A percentile compares a stretch with the other conserved stretches of the same genome.
Conservation (phyloP, 2,329 filamentous ascomycete genomes). For the Talaromyces sp. region DNA sequence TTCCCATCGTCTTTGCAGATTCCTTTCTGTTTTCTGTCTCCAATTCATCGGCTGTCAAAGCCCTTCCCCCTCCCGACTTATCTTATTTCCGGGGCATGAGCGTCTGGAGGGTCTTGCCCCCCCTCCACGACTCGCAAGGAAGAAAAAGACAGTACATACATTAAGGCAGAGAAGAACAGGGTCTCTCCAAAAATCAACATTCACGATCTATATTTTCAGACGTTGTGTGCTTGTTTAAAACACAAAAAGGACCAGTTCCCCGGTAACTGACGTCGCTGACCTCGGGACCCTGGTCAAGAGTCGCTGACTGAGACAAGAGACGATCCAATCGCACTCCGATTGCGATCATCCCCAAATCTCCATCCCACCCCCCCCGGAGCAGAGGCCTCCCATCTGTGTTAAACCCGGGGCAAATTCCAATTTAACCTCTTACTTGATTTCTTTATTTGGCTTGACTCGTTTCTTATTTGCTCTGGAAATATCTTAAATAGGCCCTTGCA, state of each 20-base stretch:
- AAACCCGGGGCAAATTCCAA: slow-evolving; percentile 2
- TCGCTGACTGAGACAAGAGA: slow-evolving; percentile 5
- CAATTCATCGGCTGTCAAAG: background rate
- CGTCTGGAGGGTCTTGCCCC: slow-evolving; percentile 37
- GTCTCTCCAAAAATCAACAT: too few relatives aligned
- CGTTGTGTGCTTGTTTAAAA: too few relatives aligned
- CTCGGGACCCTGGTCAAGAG: background rate
- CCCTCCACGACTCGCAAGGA: slow-evolving; percentile 21
- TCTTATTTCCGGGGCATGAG: slow-evolving; percentile 31
- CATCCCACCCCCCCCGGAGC: background rate
- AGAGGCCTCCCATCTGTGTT: background rate
- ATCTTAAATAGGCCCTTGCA: background rate
- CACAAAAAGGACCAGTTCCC: too few relatives aligned
- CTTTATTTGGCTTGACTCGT: too few relatives aligned
- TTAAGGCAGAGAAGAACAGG: background rate
- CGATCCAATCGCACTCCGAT: slow-evolving; percentile 3
- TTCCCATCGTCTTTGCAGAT: background rate
- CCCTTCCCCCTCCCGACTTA: slow-evolving; percentile 14
- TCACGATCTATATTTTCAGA: background rate
- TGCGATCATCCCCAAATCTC: slow-evolving; percentile 1
- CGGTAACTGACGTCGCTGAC: background rate
- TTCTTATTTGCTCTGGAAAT: background rate
- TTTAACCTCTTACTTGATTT: background rate
- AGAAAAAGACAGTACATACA: slow-evolving; percentile 2
- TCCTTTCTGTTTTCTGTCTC: too few relatives aligned